Evolutionary conservation across 2,329 filamentous ascomycete genomes (phyloP), one percentile per base, ranked within the genome.

Genomic region (Stachybotrys echinatus): DNA sequence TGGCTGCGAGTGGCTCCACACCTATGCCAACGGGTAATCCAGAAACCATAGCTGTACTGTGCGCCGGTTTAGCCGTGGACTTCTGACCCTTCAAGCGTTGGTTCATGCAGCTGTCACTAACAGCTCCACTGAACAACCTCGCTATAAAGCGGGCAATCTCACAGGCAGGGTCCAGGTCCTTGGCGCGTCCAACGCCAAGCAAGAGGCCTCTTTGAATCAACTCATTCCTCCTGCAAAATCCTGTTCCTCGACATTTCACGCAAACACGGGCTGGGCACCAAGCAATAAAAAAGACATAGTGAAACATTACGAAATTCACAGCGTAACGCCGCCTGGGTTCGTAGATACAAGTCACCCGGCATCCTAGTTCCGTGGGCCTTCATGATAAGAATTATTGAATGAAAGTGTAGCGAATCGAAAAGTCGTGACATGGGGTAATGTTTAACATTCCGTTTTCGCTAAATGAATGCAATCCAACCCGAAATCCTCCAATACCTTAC

Each of bases 401-500:
- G 27, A 34, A 14, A 10, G 27, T 34, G 14, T 34, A 34, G 27
- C 27, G 27, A 34, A 34, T 34, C 10, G 27, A 34, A 14, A 14
- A 34, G 27, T 14, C 27, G 14, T 34, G 3, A 34, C 27, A 34
- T 34, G 27, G 14, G 14, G 10, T 8, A 34, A 34, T 34, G 3
- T 34, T 34, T 14, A 34, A 34, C 10, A 14, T 34, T 34, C 3
- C 3, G 27, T 34, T 8, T 34, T 14, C 27, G 27, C 27, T 34
- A 34, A 34, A 34, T 5, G 5, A 5, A 34, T 10, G 27, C 27
- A 34, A 14, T 14, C 27, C 27, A 34, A 34, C 14, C 27, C 27
- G n/a, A 40, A 14, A 20, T 40, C n/a, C 3, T 8, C n/a, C 17
- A 20, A 40, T 18, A 40, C 19, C 22, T 57, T 61, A 67, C 52